Base-by-base conservation (phyloP, 2,329 filamentous ascomycete genomes). In the Fusarium coffeatum region DNA sequence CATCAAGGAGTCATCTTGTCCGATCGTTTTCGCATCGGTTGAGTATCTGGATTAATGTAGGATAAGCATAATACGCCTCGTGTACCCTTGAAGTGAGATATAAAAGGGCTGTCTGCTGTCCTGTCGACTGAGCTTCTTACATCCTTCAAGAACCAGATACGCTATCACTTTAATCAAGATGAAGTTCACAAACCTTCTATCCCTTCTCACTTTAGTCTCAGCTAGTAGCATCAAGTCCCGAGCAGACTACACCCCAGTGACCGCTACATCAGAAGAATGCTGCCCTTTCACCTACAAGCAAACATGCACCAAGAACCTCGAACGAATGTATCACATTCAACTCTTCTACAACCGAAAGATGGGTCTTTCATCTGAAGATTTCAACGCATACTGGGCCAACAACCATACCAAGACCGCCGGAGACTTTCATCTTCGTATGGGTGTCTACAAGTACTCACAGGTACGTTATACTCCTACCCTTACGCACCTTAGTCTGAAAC, bases 401-500 rank as follows among this genome's bases (percentile, higher is more conserved):
- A 64, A 63, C 23, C 58, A 64, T 5, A 63, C 59, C 11, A 64
- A 64, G 28, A 48, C 42, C 3, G 60, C 48, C 1, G 58, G 60
- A 13, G 42, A 64, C 20, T 64, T 63, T 16, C 60, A 64, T 42
- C 28, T 63, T 1, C 42, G 60, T 0, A 40, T 37, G 18, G 60
- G 60, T 0, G 42, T 64, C 2, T 56, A 64, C 22, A 64, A 42
- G 5, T 64, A 63, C 23, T 64, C 60, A 0, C 60, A 64, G 27
- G 60, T 56, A 18, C 4, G 2, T 1, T 13, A 13, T 13, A 2
- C 1, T 3, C 2, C 10, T 1, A 10, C n/a, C 13, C 11, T 10
- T 4, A 2, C 5, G 0, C 2, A 1, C 2, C n/a, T n/a, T n/a
- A n/a, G n/a, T n/a, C n/a, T 27, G 2, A 0, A 1, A 1, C 2